Percentiles rank a stretch among this genome's conserved stretches.
Conservation (phyloP, 495 filamentous ascomycete genomes). For the Schizothecium vesticola region DNA sequence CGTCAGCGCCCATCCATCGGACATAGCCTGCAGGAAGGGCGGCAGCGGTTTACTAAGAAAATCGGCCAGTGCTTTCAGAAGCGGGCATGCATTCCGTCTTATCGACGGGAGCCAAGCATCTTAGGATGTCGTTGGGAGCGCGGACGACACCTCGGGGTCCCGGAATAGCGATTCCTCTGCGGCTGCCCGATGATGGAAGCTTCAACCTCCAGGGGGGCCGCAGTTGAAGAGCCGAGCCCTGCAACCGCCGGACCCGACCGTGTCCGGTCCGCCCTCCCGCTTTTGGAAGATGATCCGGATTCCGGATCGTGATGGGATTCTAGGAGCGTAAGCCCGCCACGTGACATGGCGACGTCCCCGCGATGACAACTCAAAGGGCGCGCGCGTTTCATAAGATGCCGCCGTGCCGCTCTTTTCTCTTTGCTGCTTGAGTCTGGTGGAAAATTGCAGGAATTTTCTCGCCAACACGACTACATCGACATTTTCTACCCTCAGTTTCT, state of each 20-base stretch:
- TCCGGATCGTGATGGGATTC: not conserved
- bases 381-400: constrained; percentile 13
- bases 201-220: not conserved
- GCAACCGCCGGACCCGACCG: not conserved
- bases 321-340: constrained; percentile 9
- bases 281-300: not conserved
- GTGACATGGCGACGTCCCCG: constrained; percentile 22
- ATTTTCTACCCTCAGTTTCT: not conserved
- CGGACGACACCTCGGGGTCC: too few relatives aligned
- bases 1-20: not conserved
- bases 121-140: not conserved
- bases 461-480: not conserved
- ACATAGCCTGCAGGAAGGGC: not conserved
- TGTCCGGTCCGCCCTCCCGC: not conserved
- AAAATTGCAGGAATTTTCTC: not conserved
- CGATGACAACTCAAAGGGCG: constrained; percentile 25
- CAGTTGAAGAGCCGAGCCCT: too few relatives aligned
- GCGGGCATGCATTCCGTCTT: not conserved
- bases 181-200: not conserved
- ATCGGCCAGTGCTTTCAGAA: not conserved
- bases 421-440: not conserved
- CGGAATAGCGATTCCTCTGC: not conserved
- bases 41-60: not conserved
- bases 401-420: not conserved
- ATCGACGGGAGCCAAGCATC: not conserved